Conservation (phyloP, 164 flowering plant species). For the Taxillus chinensis region DNA sequence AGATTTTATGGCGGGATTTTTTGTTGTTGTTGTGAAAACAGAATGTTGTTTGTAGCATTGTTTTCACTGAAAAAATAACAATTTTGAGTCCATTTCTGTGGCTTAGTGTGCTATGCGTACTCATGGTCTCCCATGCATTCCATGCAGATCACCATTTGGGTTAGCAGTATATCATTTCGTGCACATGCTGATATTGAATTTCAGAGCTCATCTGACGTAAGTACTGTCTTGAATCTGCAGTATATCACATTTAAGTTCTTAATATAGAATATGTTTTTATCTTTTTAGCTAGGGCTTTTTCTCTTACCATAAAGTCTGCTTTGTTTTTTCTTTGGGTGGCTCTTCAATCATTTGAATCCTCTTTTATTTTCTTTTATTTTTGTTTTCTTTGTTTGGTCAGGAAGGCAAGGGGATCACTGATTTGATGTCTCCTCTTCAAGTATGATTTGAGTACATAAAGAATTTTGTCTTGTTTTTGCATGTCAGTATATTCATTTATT, state of each 20-base stretch:
- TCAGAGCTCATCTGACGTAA: constrained; percentile 68
- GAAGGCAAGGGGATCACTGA: constrained; percentile 88
- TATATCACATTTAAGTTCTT: neutral
- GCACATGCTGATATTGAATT: constrained; percentile 68
- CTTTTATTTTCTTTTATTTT: neutral
- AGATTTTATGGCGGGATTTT: no score
- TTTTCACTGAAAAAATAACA: no score
- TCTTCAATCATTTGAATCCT: neutral
- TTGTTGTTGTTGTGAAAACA: no score
- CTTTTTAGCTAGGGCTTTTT: no score
- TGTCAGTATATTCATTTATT: constrained; percentile 4
- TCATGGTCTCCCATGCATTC: neutral
- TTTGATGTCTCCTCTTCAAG: constrained; percentile 68
- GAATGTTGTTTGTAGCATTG: no score
- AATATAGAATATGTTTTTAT: no score
- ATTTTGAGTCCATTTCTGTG: neutral
- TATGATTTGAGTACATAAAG: constrained; percentile 12
- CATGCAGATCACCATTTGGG: constrained; percentile 73
- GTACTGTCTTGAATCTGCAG: constrained; percentile 14
- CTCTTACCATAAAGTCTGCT: no score
- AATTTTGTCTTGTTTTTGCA: neutral
- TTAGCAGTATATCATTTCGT: constrained; percentile 68
- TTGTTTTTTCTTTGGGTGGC: no score
- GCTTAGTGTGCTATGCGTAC: neutral
- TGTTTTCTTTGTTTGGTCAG: constrained; percentile 18